Conservation (phyloP, 352 stramenopile genomes). For the Globisporangium paroecandrum region DNA sequence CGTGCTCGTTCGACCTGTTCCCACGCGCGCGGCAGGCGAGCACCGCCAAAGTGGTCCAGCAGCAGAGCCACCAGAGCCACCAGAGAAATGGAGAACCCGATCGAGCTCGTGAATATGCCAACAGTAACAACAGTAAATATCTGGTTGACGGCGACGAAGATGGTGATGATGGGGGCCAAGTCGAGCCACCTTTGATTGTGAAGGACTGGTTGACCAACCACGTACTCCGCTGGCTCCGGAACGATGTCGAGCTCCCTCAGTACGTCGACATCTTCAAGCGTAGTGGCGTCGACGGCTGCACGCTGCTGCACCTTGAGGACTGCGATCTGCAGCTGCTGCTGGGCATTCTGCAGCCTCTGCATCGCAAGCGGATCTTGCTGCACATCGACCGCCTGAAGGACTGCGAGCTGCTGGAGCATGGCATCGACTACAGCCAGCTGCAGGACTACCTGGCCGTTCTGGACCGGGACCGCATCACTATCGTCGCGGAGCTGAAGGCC, state of each 20-base stretch:
- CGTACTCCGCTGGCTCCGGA: slow-evolving; percentile 47
- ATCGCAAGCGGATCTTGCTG: slow-evolving; percentile 49
- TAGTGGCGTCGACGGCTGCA: slow-evolving; percentile 67
- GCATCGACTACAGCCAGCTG: slow-evolving; percentile 65
- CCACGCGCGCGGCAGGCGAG: slow-evolving; percentile 33
- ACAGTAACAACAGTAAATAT: neutral
- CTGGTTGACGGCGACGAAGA: neutral
- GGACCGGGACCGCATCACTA: slow-evolving; percentile 58
- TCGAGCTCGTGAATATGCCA: neutral
- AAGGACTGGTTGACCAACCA: slow-evolving; percentile 55
- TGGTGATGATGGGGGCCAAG: neutral
- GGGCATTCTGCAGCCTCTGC: slow-evolving; percentile 52
- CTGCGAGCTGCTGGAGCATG: slow-evolving; percentile 51
- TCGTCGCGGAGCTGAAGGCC: slow-evolving; percentile 61
- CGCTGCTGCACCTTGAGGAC: slow-evolving; percentile 49
- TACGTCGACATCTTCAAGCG: slow-evolving; percentile 46
- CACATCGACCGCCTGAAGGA: slow-evolving; percentile 63
- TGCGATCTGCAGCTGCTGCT: slow-evolving; percentile 64
- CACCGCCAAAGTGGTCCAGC: slow-evolving; percentile 20
- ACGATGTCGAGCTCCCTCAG: slow-evolving; percentile 44
- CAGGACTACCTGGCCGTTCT: slow-evolving; percentile 73
- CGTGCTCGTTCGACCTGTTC: slow-evolving; percentile 55
- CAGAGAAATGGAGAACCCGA: neutral
- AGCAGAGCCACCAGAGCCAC: slow-evolving; percentile 3
- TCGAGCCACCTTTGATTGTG: slow-evolving; percentile 27